Evolutionary conservation across 228 moss, liverwort and hornwort genomes (phyloP), one percentile per base, ranked within the genome.

Genomic region (Sphagnum magellanicum): DNA sequence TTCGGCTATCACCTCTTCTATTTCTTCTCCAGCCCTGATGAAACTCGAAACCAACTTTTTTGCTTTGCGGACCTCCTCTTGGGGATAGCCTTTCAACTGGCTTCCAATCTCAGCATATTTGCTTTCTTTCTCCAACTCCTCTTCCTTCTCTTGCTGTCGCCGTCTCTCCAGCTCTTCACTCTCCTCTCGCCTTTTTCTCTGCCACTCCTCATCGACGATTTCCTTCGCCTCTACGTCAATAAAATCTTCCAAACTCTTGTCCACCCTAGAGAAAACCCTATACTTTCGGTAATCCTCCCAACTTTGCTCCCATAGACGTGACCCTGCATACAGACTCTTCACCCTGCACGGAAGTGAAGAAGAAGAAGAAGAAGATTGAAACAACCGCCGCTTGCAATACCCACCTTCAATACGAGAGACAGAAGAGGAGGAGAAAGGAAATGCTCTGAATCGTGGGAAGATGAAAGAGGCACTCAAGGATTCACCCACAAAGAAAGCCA

Each of bases 1-100:
- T 67, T 86, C 63, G 67, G 74, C 88, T 62, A 98, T 93, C 82
- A 84, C 95, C 92, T 92, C 86, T 68, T 95, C 95, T 64, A 95
- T 78, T 61, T 77, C 87, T 73, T 87, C 92, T 53, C 92, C 92
- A 52, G 92, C 79, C 76, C 71, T 89, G 61, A 95, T 85, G 66
- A 92, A 82, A 62, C 55, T 75, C 61, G 81, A 72, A 47, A 95
- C 89, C 51, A 92, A 68, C 68, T 81, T 83, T 47, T 81, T 85
- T 16, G 81, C 91, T 58, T 81, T 75, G 60, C 69, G 67, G 51
- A 93, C 78, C 15, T 86, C 83, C 79, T 93, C 84, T 59, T 74
- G 68, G 8, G 93, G 89, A 68, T 71, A 90, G 61, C 73, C 82
- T 48, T 81, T 80, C 58, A 98, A 79, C 46, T 84, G 76, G 8